Evolutionary conservation across 768 basidiomycete genomes (phyloP).

Genomic region (Brasilioporus rufonigricans): DNA sequence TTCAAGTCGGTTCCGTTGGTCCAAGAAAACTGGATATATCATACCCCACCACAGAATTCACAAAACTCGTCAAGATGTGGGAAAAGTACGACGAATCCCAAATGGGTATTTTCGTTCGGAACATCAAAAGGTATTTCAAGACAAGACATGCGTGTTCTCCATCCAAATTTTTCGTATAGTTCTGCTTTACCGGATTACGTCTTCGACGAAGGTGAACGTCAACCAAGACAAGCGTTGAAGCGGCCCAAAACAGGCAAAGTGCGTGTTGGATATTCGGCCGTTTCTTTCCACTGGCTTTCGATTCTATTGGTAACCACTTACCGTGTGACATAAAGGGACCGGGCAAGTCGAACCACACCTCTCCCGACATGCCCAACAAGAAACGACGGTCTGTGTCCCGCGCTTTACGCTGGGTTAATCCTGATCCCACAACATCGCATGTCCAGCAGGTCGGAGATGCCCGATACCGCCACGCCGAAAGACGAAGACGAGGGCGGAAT

Average conservation of each 20-base stretch:
- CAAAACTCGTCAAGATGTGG: slow-evolving; percentile 92
- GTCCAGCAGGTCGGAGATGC: slow-evolving; percentile 42
- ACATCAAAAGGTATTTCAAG: slow-evolving; percentile 77
- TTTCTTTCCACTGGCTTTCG: slow-evolving; percentile 11
- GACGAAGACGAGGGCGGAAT: slow-evolving; percentile 40
- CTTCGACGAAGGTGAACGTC: slow-evolving; percentile 79
- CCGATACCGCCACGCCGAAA: slow-evolving; percentile 24
- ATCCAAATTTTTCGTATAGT: slow-evolving; percentile 39
- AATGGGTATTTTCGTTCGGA: slow-evolving; percentile 93
- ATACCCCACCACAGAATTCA: slow-evolving; percentile 94
- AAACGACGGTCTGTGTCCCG: slow-evolving; percentile 68
- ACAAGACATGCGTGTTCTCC: slow-evolving; percentile 17
- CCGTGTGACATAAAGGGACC: slow-evolving; percentile 47
- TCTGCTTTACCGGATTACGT: slow-evolving; percentile 78
- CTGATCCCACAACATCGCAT: slow-evolving; percentile 31
- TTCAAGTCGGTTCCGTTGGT: slow-evolving; percentile 68
- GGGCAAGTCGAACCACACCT: slow-evolving; percentile 59
- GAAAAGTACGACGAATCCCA: slow-evolving; percentile 88
- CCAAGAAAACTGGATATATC: slow-evolving; percentile 92
- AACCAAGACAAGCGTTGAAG: slow-evolving; percentile 66
- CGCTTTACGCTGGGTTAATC: slow-evolving; percentile 8
- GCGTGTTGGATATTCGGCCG: slow-evolving; percentile 28
- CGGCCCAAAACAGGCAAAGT: slow-evolving; percentile 66
- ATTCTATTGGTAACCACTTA: slow-evolving; percentile 23
- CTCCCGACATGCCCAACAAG: slow-evolving; percentile 76